These are phyloP conservation scores for Fusarium staphyleae DNA, from an alignment of 2,329 filamentous ascomycete genomes.

Conservation along the genomic window DNA sequence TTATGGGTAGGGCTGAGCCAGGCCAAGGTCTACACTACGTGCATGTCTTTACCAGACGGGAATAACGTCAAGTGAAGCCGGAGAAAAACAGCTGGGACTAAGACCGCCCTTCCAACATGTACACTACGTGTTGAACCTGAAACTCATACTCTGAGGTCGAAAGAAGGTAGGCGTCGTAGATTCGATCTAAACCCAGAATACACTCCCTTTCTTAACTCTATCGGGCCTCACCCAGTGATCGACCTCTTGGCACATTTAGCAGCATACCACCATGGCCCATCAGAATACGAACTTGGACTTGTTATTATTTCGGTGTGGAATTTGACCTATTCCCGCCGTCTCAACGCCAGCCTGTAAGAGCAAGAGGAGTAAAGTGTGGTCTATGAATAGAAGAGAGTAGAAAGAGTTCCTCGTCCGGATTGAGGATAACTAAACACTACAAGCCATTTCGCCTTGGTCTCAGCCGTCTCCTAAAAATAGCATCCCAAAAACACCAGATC, in stretches of 20 bases:
- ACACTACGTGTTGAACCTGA: too few species aligned
- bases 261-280: conserved; percentile 5
- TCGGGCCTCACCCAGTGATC: conserved; percentile 9
- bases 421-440: background rate
- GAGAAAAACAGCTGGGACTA: background rate
- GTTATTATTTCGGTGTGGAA: conserved; percentile 19
- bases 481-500: conserved; percentile 25
- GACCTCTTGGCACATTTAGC: conserved; percentile 13
- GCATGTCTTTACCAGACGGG: background rate
- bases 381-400: conserved; percentile 31
- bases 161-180: too few species aligned
- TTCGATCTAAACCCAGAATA: background rate
- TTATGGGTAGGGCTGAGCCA: background rate
- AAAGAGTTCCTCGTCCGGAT: background rate
- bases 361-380: conserved; percentile 19
- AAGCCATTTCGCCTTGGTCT: conserved; percentile 16
- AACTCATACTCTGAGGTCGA: too few species aligned
- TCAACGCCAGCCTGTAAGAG: conserved; percentile 24
- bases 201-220: background rate
- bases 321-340: conserved; percentile 6
- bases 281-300: conserved; percentile 3
- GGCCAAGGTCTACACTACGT: background rate
- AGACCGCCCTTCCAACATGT: too few species aligned
- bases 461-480: conserved; percentile 24
- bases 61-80: background rate